phyloP scores from a whole-genome alignment of 2,329 filamentous ascomycete species.

The Orbilia blumenaviensis region DNA sequence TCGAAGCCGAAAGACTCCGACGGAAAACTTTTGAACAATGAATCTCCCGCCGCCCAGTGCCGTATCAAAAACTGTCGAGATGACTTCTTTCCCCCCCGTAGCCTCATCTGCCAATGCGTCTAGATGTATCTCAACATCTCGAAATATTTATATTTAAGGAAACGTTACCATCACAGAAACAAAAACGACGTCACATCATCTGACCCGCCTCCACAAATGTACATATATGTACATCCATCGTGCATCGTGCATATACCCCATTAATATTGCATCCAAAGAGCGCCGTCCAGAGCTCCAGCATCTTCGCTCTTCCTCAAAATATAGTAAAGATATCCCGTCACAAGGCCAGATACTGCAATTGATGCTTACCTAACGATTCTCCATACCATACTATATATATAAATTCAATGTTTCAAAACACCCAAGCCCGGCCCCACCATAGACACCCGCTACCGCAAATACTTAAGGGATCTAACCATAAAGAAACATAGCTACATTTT shows the following conservation, averaged over 20 bases:
- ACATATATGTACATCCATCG: no score
- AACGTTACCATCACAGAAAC: not conserved
- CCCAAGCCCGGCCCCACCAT: not conserved
- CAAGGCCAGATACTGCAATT: no score
- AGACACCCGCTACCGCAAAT: not conserved
- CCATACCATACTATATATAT: no score
- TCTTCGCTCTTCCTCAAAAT: not conserved
- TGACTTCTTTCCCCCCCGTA: no score
- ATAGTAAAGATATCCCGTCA: no score
- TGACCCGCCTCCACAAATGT: not conserved
- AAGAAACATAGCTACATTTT: no score
- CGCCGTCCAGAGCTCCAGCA: not conserved
- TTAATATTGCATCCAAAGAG: not conserved
- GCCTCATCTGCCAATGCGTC: not conserved
- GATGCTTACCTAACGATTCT: no score
- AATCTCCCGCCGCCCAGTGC: not conserved
- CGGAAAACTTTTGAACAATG: no score
- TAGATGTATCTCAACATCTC: not conserved
- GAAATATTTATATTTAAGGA: not conserved
- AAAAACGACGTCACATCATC: slow-evolving; percentile 7
- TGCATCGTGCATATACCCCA: not conserved
- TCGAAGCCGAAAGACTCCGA: not conserved
- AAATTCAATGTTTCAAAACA: not conserved
- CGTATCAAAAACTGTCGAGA: not conserved
- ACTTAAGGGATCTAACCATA: not conserved